Evolutionary conservation across 2,329 filamentous ascomycete species (phyloP).

Genomic region (Penicillium sp.): DNA sequence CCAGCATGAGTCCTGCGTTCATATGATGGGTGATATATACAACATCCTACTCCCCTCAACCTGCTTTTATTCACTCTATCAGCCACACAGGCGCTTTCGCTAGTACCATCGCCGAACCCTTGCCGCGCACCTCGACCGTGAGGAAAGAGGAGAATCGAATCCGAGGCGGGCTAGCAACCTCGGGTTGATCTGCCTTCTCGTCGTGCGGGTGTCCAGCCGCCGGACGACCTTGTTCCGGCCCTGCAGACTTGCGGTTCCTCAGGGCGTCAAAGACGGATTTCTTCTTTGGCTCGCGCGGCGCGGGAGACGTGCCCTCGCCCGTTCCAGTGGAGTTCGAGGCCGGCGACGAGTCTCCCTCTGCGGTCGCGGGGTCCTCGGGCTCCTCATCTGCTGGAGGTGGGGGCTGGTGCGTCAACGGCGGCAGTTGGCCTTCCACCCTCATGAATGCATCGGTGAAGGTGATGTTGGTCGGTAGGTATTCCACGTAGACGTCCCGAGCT

Average conservation of each 20-base stretch:
- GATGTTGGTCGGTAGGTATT: conserved; percentile 80
- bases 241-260: conserved; percentile 40
- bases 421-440: conserved; percentile 77
- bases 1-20: neutral
- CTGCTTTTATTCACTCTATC: conserved; percentile 28
- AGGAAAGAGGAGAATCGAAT: conserved; percentile 78
- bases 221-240: conserved; percentile 13
- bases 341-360: conserved; percentile 29
- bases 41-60: neutral
- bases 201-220: conserved; percentile 21
- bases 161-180: conserved; percentile 42
- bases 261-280: conserved; percentile 48
- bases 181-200: conserved; percentile 28
- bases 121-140: conserved; percentile 73
- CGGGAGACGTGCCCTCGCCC: conserved; percentile 19
- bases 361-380: conserved; percentile 11
- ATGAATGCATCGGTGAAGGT: conserved; percentile 73
- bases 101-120: conserved; percentile 65
- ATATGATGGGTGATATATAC: conserved; percentile 5
- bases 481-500: conserved; percentile 85
- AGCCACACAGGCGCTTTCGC: conserved; percentile 73
- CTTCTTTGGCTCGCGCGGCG: conserved; percentile 37
- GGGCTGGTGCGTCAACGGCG: conserved; percentile 52
- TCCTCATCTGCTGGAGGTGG: conserved; percentile 26
- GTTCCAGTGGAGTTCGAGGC: conserved; percentile 25